Evolutionary conservation across 1,284 basidiomycete genomes (phyloP).

Genomic region (Omphalotus olearius): DNA sequence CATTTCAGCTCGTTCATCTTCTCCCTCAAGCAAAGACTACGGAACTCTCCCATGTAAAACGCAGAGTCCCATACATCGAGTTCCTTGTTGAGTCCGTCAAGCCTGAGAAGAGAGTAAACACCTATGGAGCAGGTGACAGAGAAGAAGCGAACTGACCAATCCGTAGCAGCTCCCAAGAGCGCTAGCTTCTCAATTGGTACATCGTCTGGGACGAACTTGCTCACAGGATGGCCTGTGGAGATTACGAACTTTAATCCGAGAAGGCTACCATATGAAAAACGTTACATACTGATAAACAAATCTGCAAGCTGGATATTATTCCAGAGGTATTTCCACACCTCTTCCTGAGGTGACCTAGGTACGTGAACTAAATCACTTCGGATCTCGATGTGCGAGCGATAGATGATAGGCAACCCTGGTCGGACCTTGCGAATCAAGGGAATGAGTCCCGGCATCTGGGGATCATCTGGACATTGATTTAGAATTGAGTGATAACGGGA

Average conservation of each 20-base stretch:
- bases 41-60: constrained; percentile 83
- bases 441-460: constrained; percentile 84
- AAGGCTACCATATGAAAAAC: background rate
- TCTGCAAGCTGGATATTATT: constrained; percentile 83
- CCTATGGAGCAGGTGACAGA: too few relatives aligned
- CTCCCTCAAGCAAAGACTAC: constrained; percentile 65
- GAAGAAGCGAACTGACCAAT: constrained; percentile 48
- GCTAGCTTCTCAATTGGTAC: constrained; percentile 69
- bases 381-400: constrained; percentile 90
- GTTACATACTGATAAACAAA: constrained; percentile 69
- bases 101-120: constrained; percentile 38
- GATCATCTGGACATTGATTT: constrained; percentile 52
- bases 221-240: constrained; percentile 70
- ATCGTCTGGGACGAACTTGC: constrained; percentile 82
- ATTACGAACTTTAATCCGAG: background rate
- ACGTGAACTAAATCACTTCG: constrained; percentile 73
- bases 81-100: constrained; percentile 87
- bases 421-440: constrained; percentile 80
- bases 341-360: constrained; percentile 75
- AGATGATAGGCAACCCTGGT: constrained; percentile 80
- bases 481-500: constrained; percentile 12
- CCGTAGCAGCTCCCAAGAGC: constrained; percentile 74
- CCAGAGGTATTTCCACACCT: constrained; percentile 89
- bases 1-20: constrained; percentile 76
- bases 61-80: constrained; percentile 71